Conservation (phyloP, 2,329 filamentous ascomycete genomes). For the Claviceps africana region DNA sequence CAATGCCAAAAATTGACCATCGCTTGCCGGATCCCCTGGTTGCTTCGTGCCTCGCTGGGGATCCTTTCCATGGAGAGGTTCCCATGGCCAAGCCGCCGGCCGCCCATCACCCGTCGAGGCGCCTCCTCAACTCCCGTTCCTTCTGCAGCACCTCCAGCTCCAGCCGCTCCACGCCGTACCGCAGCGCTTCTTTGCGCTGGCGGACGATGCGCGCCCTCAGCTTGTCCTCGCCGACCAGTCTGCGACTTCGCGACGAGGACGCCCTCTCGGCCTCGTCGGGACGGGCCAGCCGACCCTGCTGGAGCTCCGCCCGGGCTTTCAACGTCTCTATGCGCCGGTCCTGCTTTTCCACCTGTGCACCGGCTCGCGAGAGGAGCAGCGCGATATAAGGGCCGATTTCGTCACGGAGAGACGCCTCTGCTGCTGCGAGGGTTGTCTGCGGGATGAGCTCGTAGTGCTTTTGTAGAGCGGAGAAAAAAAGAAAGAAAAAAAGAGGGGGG, state of each 20-base stretch:
- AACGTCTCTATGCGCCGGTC: constrained; percentile 71
- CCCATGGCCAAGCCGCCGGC: not conserved
- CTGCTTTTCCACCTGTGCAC: constrained; percentile 68
- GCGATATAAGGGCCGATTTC: constrained; percentile 82
- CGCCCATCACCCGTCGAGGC: constrained; percentile 25
- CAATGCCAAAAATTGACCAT: too few relatives aligned
- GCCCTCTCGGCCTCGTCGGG: constrained; percentile 11
- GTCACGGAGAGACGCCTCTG: constrained; percentile 71
- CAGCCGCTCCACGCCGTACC: constrained; percentile 74
- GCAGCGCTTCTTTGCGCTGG: constrained; percentile 72
- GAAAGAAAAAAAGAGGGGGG: not conserved
- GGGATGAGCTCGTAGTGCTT: constrained; percentile 90
- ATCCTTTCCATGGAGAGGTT: too few relatives aligned
- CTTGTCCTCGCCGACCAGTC: constrained; percentile 39
- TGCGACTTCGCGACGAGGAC: constrained; percentile 10
- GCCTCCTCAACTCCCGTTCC: constrained; percentile 43
- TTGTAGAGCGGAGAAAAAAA: constrained; percentile 19
- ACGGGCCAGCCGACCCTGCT: constrained; percentile 50
- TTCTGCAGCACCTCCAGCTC: constrained; percentile 76
- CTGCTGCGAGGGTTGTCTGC: constrained; percentile 65
- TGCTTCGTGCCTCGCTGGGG: too few relatives aligned
- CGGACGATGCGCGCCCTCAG: constrained; percentile 46
- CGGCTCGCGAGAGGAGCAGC: constrained; percentile 65
- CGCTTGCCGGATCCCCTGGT: too few relatives aligned
- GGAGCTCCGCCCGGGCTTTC: constrained; percentile 68